A percentile compares a stretch with the other conserved stretches of the same genome.
Evolutionary conservation across 2,329 filamentous ascomycete genomes (phyloP).

Genomic region (Aspergillus fischeri): DNA sequence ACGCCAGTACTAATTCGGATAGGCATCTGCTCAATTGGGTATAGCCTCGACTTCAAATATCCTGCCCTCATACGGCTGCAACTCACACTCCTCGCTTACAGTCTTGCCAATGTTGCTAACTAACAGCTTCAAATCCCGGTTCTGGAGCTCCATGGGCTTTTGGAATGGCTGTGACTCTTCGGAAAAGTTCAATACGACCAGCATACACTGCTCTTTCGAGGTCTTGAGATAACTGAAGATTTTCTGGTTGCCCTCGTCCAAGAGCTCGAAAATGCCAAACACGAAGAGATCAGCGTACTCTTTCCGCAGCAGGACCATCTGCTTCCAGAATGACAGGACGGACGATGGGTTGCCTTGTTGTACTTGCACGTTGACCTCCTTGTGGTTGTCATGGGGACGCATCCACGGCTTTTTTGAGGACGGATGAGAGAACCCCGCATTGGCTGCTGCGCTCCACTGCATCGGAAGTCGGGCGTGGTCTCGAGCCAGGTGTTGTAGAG

Average conservation of each 20-base stretch:
- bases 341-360: constrained; percentile 45
- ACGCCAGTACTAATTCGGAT: background rate
- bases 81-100: constrained; percentile 9
- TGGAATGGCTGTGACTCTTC: constrained; percentile 1
- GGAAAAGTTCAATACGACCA: constrained; percentile 17
- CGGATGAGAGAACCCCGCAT: constrained; percentile 61
- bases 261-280: constrained; percentile 60
- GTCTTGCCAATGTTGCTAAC: constrained; percentile 19
- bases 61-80: constrained; percentile 32
- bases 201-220: background rate
- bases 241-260: constrained; percentile 49
- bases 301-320: constrained; percentile 56
- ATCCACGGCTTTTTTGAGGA: constrained; percentile 60
- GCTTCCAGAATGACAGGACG: constrained; percentile 58
- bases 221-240: constrained; percentile 43
- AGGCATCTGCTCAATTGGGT: background rate
- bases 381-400: constrained; percentile 55
- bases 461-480: constrained; percentile 70
- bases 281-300: constrained; percentile 59
- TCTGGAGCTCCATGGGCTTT: background rate
- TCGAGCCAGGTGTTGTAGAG: constrained; percentile 56
- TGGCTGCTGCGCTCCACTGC: constrained; percentile 59
- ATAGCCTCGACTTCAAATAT: constrained; percentile 21
- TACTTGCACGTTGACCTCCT: constrained; percentile 43
- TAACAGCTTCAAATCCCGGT: constrained; percentile 16